Percentiles rank a stretch among this genome's conserved stretches.
Conservation (phyloP, 2,329 filamentous ascomycete species). For the Fusarium veterinarium region DNA sequence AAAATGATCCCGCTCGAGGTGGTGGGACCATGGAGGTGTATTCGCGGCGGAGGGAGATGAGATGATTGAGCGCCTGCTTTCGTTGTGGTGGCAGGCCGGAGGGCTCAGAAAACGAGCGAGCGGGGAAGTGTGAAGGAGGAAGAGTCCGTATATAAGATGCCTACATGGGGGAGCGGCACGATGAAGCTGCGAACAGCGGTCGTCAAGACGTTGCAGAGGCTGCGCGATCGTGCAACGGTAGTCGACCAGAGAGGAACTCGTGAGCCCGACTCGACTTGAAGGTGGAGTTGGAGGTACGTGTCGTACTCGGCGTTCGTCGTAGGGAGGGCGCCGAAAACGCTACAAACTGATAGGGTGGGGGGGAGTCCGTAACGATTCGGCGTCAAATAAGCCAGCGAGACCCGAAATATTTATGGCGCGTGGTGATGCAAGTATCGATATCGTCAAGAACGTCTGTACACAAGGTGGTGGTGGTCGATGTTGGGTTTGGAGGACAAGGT, state of each 20-base stretch:
- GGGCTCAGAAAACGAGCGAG: conserved; percentile 47
- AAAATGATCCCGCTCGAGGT: conserved; percentile 73
- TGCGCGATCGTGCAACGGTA: conserved; percentile 38
- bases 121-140: conserved; percentile 44
- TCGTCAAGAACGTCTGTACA: conserved; percentile 43
- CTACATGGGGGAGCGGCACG: conserved; percentile 51
- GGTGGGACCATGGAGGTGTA: conserved; percentile 67
- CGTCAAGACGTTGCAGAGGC: conserved; percentile 28
- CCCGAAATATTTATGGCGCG: conserved; percentile 27
- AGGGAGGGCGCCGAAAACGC: conserved; percentile 38
- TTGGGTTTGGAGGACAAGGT: conserved; percentile 49
- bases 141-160: conserved; percentile 41
- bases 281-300: conserved; percentile 42
- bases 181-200: conserved; percentile 23
- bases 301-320: conserved; percentile 41
- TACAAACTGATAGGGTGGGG: conserved; percentile 39
- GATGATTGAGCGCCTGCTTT: conserved; percentile 52
- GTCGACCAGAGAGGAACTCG: conserved; percentile 33
- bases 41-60: conserved; percentile 48
- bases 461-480: conserved; percentile 42
- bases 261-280: conserved; percentile 38
- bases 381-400: conserved; percentile 31
- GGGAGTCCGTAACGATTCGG: conserved; percentile 40
- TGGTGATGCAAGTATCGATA: conserved; percentile 45
- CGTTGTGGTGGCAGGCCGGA: conserved; percentile 50